These are phyloP conservation scores for Halophytophthora batemanensis DNA, from an alignment of 352 stramenopile species.

Conservation along the genomic window DNA sequence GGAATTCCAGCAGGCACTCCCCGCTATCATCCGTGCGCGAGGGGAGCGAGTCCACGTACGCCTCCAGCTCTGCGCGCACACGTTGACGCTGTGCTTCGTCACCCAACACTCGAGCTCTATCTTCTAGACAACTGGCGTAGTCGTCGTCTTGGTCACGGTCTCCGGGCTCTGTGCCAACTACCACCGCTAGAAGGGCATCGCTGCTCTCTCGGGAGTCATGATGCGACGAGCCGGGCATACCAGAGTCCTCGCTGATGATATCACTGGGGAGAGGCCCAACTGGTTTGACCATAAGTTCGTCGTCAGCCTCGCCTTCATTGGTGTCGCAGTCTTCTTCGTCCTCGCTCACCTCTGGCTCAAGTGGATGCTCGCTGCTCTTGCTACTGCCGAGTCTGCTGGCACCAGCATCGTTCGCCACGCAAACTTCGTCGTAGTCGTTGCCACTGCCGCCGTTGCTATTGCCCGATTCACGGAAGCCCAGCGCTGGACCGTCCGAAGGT, in stretches of 20 bases:
- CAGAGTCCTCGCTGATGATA: no score
- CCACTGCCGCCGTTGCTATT: no score
- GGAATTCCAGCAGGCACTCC: slow-evolving; percentile 48
- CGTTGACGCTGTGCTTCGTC: slow-evolving; percentile 37
- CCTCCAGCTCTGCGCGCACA: slow-evolving; percentile 38
- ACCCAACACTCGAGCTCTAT: slow-evolving; percentile 15
- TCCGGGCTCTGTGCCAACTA: neutral
- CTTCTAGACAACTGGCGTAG: slow-evolving; percentile 19
- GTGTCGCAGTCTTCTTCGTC: neutral
- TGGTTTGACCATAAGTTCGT: neutral
- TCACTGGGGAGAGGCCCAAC: no score
- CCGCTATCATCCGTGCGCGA: slow-evolving; percentile 43
- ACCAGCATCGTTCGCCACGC: no score
- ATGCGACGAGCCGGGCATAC: no score
- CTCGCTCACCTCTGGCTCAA: neutral
- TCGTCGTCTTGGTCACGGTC: slow-evolving; percentile 15
- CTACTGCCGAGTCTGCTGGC: no score
- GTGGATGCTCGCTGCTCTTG: no score
- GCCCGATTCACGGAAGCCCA: no score
- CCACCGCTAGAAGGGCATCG: neutral
- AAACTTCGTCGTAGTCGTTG: no score
- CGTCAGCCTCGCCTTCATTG: neutral
- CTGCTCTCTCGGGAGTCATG: neutral
- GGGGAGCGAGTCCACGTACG: slow-evolving; percentile 41
- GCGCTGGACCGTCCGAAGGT: no score